A percentile compares a stretch with the other conserved stretches of the same genome.
These are phyloP conservation scores for Amoebophrya sp. DNA, from an alignment of 169 alveolate genomes.

Conservation along the genomic window DNA sequence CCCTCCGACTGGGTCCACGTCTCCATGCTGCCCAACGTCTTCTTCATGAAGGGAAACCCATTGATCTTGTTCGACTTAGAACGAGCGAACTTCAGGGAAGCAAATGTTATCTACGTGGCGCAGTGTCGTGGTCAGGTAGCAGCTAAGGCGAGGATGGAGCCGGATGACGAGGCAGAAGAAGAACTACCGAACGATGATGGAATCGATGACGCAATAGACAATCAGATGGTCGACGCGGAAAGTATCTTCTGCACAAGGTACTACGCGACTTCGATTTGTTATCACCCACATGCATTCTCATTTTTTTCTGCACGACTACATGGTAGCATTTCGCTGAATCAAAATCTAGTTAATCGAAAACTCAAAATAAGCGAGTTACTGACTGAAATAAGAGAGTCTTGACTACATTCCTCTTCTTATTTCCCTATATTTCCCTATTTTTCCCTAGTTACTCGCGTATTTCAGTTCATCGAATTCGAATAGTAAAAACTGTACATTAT, in stretches of 20 bases:
- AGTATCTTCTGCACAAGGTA: neutral
- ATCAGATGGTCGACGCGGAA: slow-evolving; percentile 11
- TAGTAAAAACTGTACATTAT: too few species aligned
- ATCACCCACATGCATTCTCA: too few species aligned
- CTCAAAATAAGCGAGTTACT: too few species aligned
- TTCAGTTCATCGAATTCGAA: too few species aligned
- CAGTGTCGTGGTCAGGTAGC: slow-evolving; percentile 8
- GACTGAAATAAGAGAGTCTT: too few species aligned
- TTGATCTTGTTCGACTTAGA: neutral
- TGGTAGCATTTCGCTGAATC: too few species aligned
- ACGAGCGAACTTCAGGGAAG: neutral
- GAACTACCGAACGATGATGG: neutral
- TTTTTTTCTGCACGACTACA: too few species aligned
- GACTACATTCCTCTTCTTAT: too few species aligned
- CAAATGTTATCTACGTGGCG: neutral
- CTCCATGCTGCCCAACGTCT: neutral
- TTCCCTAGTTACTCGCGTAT: too few species aligned
- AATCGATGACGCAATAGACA: neutral
- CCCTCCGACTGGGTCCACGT: slow-evolving; percentile 15
- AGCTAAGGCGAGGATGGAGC: neutral
- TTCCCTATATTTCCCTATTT: too few species aligned
- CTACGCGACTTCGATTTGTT: too few species aligned
- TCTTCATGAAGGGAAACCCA: neutral
- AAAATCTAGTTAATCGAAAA: too few species aligned
- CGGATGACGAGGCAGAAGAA: neutral